These are phyloP conservation scores for Geranium brycei DNA, from an alignment of 345 rosid species.

Conservation along the genomic window DNA sequence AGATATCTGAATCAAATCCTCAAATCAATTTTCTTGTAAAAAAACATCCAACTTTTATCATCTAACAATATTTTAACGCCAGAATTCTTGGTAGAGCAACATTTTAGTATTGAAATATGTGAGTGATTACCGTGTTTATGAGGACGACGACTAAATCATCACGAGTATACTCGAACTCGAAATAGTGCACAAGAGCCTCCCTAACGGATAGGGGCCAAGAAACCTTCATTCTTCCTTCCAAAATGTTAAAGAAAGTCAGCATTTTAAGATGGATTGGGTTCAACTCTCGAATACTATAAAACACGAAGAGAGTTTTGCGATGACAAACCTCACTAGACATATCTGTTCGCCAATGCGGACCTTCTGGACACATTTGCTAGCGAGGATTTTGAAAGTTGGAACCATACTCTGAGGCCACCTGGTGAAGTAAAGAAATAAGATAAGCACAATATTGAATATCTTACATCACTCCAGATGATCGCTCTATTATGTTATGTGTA, in stretches of 20 bases:
- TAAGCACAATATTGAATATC: too few relatives aligned
- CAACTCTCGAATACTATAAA: neutral
- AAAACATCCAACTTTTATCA: neutral
- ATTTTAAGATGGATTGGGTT: constrained; percentile 9
- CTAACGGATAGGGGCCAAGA: constrained; percentile 80
- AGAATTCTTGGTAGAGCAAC: constrained; percentile 1
- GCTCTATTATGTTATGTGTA: too few relatives aligned
- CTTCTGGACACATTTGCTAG: constrained; percentile 45
- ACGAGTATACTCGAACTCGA: constrained; percentile 50
- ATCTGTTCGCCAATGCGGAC: constrained; percentile 53
- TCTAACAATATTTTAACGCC: neutral
- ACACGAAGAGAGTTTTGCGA: constrained; percentile 1
- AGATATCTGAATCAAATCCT: constrained; percentile 39
- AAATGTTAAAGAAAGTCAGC: constrained; percentile 23
- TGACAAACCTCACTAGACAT: constrained; percentile 63
- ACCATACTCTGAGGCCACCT: constrained; percentile 88
- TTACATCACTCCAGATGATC: too few relatives aligned
- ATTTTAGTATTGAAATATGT: neutral
- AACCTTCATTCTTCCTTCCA: constrained; percentile 86
- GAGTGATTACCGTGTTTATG: constrained; percentile 48
- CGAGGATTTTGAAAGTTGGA: constrained; percentile 53
- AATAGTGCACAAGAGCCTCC: constrained; percentile 68
- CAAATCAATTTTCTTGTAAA: neutral
- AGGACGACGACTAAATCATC: constrained; percentile 57
- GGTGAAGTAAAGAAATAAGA: constrained; percentile 6